phyloP scores from a whole-genome alignment of 2,329 filamentous ascomycete genomes.

The Aureobasidium sp. region DNA sequence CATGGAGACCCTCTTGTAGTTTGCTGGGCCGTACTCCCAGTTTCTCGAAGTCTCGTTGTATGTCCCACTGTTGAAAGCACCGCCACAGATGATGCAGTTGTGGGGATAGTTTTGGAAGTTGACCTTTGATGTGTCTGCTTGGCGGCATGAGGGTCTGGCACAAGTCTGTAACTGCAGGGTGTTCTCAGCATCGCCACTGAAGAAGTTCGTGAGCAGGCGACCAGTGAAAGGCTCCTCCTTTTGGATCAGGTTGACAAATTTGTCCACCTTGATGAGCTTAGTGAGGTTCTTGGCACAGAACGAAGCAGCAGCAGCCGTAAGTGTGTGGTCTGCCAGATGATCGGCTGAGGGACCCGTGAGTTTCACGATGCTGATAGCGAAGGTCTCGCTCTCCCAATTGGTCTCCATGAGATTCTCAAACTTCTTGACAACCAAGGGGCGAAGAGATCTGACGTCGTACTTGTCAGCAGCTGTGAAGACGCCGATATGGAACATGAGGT shows the following conservation, averaged over 20 bases:
- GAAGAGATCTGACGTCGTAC: conserved; percentile 16
- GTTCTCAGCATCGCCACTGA: too few relatives aligned
- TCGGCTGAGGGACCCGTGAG: not conserved
- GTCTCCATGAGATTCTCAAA: conserved; percentile 1
- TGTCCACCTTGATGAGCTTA: not conserved
- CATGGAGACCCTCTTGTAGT: too few relatives aligned
- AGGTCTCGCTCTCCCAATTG: not conserved
- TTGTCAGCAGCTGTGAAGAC: conserved; percentile 19
- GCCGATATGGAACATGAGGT: conserved; percentile 6
- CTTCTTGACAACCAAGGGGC: conserved; percentile 13
- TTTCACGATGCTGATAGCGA: not conserved
- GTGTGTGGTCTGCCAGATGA: not conserved
- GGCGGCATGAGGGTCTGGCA: too few relatives aligned
- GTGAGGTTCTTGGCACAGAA: not conserved
- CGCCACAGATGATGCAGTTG: too few relatives aligned
- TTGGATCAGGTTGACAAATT: not conserved
- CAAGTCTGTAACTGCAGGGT: too few relatives aligned
- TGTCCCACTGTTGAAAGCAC: too few relatives aligned
- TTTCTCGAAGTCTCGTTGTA: too few relatives aligned
- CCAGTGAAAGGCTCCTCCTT: too few relatives aligned
- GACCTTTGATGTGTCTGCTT: too few relatives aligned
- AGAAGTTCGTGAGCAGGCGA: too few relatives aligned
- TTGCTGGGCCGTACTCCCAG: too few relatives aligned
- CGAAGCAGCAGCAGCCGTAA: not conserved
- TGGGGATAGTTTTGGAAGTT: too few relatives aligned